A percentile compares a stretch with the other conserved stretches of the same genome.
Conservation (phyloP, 306 rosid species). For the Abrus precatorius region DNA sequence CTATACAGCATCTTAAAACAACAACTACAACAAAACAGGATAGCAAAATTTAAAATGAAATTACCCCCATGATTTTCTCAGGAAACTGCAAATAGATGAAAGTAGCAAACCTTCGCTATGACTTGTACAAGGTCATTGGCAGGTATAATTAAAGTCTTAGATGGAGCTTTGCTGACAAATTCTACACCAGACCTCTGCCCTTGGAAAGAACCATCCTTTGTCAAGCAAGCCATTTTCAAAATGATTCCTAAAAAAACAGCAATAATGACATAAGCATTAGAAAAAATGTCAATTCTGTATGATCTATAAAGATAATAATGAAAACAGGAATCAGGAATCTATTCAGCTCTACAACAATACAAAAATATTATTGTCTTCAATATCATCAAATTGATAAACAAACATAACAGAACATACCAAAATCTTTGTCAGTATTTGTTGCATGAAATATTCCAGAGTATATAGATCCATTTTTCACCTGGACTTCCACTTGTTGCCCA, state of each 20-base stretch:
- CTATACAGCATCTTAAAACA: conserved; percentile 15
- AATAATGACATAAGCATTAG: conserved; percentile 27
- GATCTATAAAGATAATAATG: conserved; percentile 26
- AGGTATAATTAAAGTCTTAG: conserved; percentile 75
- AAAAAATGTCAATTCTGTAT: conserved; percentile 16
- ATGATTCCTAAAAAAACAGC: conserved; percentile 68
- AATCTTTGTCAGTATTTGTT: conserved; percentile 77
- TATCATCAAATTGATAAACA: conserved; percentile 25
- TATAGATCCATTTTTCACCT: conserved; percentile 86
- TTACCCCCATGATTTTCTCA: conserved; percentile 21
- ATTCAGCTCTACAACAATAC: conserved; percentile 32
- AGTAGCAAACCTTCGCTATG: conserved; percentile 77
- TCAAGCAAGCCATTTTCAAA: conserved; percentile 87
- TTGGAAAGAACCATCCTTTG: conserved; percentile 72
- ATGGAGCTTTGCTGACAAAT: conserved; percentile 69
- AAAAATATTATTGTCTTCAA: conserved; percentile 30
- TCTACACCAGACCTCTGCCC: conserved; percentile 77
- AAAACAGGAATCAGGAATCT: conserved; percentile 36
- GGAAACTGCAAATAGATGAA: conserved; percentile 41
- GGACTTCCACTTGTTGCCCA: conserved; percentile 97
- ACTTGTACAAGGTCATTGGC: conserved; percentile 91
- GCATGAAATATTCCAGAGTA: conserved; percentile 96
- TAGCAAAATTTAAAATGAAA: conserved; percentile 11
- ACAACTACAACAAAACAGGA: background rate
- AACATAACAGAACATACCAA: conserved; percentile 71